phyloP scores from a whole-genome alignment of 495 filamentous ascomycete genomes.

The Aspergillus steynii region DNA sequence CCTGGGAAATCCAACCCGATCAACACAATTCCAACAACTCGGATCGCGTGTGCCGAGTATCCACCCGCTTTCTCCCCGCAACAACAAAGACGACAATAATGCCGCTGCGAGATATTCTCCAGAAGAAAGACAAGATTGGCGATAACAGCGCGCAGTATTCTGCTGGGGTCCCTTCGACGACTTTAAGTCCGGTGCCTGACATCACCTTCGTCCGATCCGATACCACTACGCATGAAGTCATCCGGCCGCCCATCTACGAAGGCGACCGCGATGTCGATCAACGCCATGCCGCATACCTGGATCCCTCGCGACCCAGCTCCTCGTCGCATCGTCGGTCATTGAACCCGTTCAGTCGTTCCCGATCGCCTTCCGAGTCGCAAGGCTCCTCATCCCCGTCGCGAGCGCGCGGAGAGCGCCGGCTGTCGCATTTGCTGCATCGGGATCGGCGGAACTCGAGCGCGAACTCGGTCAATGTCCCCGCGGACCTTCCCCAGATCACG shows the following conservation, averaged over 20 bases:
- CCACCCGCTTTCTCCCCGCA: background rate
- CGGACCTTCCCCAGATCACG: slow-evolving; percentile 72
- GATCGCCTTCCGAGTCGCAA: slow-evolving; percentile 41
- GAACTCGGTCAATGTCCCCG: slow-evolving; percentile 71
- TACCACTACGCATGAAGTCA: slow-evolving; percentile 75
- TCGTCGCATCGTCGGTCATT: slow-evolving; percentile 48
- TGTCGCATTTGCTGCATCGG: slow-evolving; percentile 73
- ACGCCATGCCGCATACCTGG: slow-evolving; percentile 14
- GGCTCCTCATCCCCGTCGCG: slow-evolving; percentile 24
- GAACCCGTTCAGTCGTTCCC: slow-evolving; percentile 50
- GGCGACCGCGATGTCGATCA: slow-evolving; percentile 35
- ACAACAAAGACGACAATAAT: slow-evolving; percentile 37
- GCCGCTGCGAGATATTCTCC: slow-evolving; percentile 72
- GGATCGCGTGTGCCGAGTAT: background rate
- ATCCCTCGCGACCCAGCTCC: slow-evolving; percentile 24
- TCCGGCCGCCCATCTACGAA: slow-evolving; percentile 61
- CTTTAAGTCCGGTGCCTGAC: slow-evolving; percentile 52
- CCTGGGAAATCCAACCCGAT: background rate
- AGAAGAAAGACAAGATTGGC: slow-evolving; percentile 66
- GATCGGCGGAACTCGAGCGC: slow-evolving; percentile 57
- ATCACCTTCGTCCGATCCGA: slow-evolving; percentile 86
- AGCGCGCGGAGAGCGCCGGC: slow-evolving; percentile 44
- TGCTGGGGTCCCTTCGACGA: slow-evolving; percentile 7
- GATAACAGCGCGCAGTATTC: slow-evolving; percentile 22
- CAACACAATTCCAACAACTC: background rate